Evolutionary conservation across 2,329 filamentous ascomycete species (phyloP), one percentile per base, ranked within the genome.

Genomic region (Colletotrichum karsti): DNA sequence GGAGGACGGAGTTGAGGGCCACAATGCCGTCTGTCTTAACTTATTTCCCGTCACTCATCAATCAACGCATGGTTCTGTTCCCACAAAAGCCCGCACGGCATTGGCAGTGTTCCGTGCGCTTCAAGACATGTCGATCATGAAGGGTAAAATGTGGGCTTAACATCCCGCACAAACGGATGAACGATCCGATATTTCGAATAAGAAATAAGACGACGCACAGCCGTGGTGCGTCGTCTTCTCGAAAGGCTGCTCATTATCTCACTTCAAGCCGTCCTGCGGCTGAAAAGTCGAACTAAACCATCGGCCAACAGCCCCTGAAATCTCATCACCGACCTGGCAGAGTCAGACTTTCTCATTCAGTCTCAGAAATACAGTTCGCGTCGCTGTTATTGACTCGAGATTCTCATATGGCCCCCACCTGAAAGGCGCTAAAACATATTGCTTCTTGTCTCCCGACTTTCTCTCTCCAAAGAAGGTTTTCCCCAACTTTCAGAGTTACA

Each of bases 351-450:
- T 22, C n/a, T 18, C 28, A 12, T 24, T 20, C 53, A 22, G 55
- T 48, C 55, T 58, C 57, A 30, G 44, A 46, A 46, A 42, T 51
- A 60, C 57, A 50, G 22, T 60, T 60, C 9, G 57, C 13, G n/a
- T n/a, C n/a, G 33, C 12, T 7, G 13, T 24, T 35, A 54, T 54
- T 37, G 46, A 61, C 48, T 61, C 35, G 58, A 44, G 13, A n/a
- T 61, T 7, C 13, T 2, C 3, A 10, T 44, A 44, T 12, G 10
- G 6, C 8, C 33, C 51, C 51, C 44, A 20, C 64, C 22, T n/a
- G 6, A n/a, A 50, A n/a, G 37, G 7, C 35, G 28, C 28, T 63
- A 46, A 30, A 63, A 39, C 35, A 41, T n/a, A 56, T 46, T 37
- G 4, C 48, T 8, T 10, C 20, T 18, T 28, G 24, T 18, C 8